Conservation (phyloP, 2,329 filamentous ascomycete species). For the Trichoderma sp. region DNA sequence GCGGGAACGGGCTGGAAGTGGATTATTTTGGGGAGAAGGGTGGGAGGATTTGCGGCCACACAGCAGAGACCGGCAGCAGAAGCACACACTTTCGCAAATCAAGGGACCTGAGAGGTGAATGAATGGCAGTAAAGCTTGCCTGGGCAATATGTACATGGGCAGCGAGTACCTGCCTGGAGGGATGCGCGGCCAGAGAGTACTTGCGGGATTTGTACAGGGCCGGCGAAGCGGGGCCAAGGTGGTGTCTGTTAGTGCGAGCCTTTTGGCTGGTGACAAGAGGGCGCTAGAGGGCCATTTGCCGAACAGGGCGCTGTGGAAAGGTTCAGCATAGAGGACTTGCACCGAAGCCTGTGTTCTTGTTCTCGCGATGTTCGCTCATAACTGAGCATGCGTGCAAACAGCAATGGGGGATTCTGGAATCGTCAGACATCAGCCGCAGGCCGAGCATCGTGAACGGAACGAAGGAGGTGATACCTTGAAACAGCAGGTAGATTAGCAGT, state of each 20-base stretch:
- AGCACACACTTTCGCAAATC: slow-evolving; percentile 10
- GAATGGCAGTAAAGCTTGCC: neutral
- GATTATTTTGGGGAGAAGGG: slow-evolving; percentile 4
- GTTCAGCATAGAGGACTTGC: neutral
- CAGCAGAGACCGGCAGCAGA: slow-evolving; percentile 7
- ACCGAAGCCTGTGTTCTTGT: no score
- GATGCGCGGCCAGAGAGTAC: neutral
- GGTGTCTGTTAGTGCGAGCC: slow-evolving; percentile 4
- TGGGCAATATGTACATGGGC: neutral
- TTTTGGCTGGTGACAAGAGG: neutral
- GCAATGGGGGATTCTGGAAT: neutral
- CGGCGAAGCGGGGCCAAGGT: neutral
- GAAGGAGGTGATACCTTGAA: neutral
- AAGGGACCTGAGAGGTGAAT: neutral
- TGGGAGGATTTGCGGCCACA: slow-evolving; percentile 13
- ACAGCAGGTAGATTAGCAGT: neutral
- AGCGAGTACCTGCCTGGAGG: neutral
- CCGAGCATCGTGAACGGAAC: neutral
- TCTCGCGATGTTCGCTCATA: no score
- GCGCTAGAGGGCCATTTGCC: slow-evolving; percentile 19
- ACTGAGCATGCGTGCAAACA: neutral
- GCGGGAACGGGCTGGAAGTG: slow-evolving; percentile 19
- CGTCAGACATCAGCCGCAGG: neutral
- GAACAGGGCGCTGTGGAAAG: neutral
- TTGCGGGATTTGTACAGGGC: slow-evolving; percentile 8